phyloP scores from a whole-genome alignment of 2,329 filamentous ascomycete genomes.

The Calonectria fujianensis region DNA sequence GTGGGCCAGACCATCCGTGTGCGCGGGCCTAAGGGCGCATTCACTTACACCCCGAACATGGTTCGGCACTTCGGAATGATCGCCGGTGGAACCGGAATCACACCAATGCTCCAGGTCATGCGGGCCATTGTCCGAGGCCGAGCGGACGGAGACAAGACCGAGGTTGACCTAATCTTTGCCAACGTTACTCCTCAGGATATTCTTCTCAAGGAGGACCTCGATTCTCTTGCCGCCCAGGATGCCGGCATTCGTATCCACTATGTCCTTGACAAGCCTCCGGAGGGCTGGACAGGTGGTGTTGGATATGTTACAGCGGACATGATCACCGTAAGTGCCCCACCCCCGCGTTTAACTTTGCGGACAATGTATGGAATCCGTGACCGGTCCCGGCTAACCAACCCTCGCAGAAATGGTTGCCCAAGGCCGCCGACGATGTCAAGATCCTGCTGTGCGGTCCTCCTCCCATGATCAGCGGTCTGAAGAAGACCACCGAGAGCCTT shows the following conservation, averaged over 20 bases:
- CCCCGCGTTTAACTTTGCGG: not conserved
- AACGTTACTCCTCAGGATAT: conserved; percentile 97
- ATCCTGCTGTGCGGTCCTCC: conserved; percentile 95
- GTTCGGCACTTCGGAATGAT: conserved; percentile 98
- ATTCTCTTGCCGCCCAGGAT: conserved; percentile 85
- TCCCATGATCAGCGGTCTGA: conserved; percentile 96
- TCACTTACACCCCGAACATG: conserved; percentile 98
- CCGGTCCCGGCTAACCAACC: conserved; percentile 46
- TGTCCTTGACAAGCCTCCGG: conserved; percentile 95
- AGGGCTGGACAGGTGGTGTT: conserved; percentile 92
- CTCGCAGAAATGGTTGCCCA: conserved; percentile 83
- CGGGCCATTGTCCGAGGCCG: conserved; percentile 91
- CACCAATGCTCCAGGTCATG: conserved; percentile 97
- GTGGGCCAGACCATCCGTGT: conserved; percentile 93
- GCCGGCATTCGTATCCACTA: conserved; percentile 91
- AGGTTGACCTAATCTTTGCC: conserved; percentile 96
- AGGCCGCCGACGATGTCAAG: conserved; percentile 91
- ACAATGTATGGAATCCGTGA: conserved; percentile 12
- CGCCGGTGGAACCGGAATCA: conserved; percentile 97
- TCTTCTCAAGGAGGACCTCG: conserved; percentile 92
- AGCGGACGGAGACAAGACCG: conserved; percentile 85
- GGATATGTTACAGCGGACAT: conserved; percentile 97
- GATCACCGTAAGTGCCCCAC: conserved; percentile 81
- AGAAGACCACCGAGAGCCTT: conserved; percentile 93
- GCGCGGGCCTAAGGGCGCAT: conserved; percentile 95